Evolutionary conservation across 2,329 filamentous ascomycete genomes (phyloP).

Genomic region (Paramyrothecium roridum): DNA sequence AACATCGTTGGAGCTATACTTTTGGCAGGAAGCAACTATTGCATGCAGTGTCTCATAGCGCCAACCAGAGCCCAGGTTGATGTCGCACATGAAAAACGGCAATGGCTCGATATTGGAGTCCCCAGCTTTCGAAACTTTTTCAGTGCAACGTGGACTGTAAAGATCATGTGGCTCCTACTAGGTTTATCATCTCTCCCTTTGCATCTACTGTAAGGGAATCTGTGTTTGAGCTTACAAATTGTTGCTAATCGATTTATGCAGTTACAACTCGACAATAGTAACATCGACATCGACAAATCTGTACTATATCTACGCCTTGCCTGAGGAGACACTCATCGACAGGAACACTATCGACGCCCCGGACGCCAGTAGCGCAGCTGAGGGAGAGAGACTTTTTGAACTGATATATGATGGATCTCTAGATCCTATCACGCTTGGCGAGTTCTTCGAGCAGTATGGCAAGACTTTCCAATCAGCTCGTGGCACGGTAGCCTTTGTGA

Average conservation of each 20-base stretch:
- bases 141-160: slow-evolving; percentile 4
- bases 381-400: background rate
- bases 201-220: slow-evolving; percentile 10
- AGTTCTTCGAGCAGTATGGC: background rate
- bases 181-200: slow-evolving; percentile 8
- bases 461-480: background rate
- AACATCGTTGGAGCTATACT: slow-evolving; percentile 19
- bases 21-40: slow-evolving; percentile 31
- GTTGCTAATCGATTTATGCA: background rate
- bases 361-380: background rate
- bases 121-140: slow-evolving; percentile 14
- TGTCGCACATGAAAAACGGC: slow-evolving; percentile 6
- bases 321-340: background rate
- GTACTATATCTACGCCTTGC: background rate
- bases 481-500: background rate
- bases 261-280: background rate
- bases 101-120: slow-evolving; percentile 19
- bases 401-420: background rate
- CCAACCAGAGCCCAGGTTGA: slow-evolving; percentile 28
- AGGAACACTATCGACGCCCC: background rate
- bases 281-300: background rate
- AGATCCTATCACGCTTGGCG: background rate
- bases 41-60: slow-evolving; percentile 29
- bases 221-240: slow-evolving; percentile 7
- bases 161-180: slow-evolving; percentile 7